Percentiles rank a stretch among this genome's conserved stretches.
Evolutionary conservation across 371 early-diverging fungal genomes (phyloP).

Genomic region (Haplosporangium sp.): DNA sequence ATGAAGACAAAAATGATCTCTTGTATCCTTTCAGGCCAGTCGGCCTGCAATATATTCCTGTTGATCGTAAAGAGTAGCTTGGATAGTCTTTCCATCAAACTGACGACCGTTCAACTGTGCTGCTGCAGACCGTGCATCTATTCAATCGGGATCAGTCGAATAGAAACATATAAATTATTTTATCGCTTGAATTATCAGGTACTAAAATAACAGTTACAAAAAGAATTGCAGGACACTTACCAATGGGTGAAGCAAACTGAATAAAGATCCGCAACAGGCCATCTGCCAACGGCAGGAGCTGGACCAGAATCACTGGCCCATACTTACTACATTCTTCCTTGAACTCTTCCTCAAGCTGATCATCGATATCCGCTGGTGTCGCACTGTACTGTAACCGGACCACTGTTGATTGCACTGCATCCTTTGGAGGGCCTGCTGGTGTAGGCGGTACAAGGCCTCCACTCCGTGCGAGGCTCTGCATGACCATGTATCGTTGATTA

Average conservation of each 20-base stretch:
- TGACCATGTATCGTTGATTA: slow-evolving; percentile 72
- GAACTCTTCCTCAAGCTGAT: slow-evolving; percentile 74
- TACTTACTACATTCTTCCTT: slow-evolving; percentile 77
- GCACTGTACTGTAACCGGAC: slow-evolving; percentile 70
- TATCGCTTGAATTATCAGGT: background rate
- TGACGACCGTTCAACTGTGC: slow-evolving; percentile 74
- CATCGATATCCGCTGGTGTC: slow-evolving; percentile 71
- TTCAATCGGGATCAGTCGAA: background rate
- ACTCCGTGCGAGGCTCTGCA: slow-evolving; percentile 76
- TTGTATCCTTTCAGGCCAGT: slow-evolving; percentile 18
- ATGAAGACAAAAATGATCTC: background rate
- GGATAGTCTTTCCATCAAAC: slow-evolving; percentile 76
- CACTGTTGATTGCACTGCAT: slow-evolving; percentile 57
- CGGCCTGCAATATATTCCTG: slow-evolving; percentile 52
- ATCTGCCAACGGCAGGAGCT: slow-evolving; percentile 54
- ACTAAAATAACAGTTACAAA: background rate
- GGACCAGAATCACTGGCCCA: slow-evolving; percentile 68
- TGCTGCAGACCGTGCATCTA: slow-evolving; percentile 65
- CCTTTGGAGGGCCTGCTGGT: slow-evolving; percentile 6
- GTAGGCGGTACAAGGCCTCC: slow-evolving; percentile 52
- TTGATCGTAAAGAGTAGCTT: slow-evolving; percentile 63
- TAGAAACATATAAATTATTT: background rate
- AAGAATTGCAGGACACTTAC: slow-evolving; percentile 30
- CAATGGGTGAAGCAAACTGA: slow-evolving; percentile 61
- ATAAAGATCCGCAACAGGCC: slow-evolving; percentile 71